phyloP scores from a whole-genome alignment of 2,329 filamentous ascomycete genomes.

The Bisporella sp. region DNA sequence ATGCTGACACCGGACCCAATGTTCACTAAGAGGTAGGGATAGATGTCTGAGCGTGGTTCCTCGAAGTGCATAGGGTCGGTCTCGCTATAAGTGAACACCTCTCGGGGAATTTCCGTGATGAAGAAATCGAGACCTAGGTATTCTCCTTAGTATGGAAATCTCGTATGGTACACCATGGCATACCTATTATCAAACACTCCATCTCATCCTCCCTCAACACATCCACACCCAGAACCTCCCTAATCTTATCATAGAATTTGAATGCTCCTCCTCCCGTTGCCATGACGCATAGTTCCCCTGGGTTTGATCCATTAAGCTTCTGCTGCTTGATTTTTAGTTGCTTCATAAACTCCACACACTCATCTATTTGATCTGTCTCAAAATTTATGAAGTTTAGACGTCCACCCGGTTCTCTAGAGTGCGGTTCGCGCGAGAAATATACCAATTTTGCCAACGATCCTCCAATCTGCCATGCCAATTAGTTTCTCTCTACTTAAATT shows the following conservation, averaged over 20 bases:
- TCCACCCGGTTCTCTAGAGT: slow-evolving; percentile 73
- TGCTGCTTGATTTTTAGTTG: slow-evolving; percentile 78
- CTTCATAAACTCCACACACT: slow-evolving; percentile 88
- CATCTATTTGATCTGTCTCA: slow-evolving; percentile 89
- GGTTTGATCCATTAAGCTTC: slow-evolving; percentile 63
- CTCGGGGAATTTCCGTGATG: slow-evolving; percentile 92
- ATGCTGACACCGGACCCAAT: slow-evolving; percentile 96
- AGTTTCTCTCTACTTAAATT: slow-evolving; percentile 5
- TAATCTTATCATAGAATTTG: slow-evolving; percentile 93
- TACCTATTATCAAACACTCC: slow-evolving; percentile 94
- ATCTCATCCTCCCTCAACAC: slow-evolving; percentile 94
- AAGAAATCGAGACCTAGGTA: slow-evolving; percentile 85
- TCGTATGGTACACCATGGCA: slow-evolving; percentile 12
- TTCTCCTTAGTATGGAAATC: neutral
- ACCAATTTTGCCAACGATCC: slow-evolving; percentile 94
- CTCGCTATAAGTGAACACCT: slow-evolving; percentile 96
- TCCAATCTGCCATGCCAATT: slow-evolving; percentile 60
- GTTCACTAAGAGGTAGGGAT: slow-evolving; percentile 96
- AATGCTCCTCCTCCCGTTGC: slow-evolving; percentile 93
- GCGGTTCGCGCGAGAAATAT: slow-evolving; percentile 87
- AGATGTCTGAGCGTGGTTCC: slow-evolving; percentile 70
- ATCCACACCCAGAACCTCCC: slow-evolving; percentile 75
- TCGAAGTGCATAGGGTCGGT: slow-evolving; percentile 85
- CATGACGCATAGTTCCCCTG: slow-evolving; percentile 79
- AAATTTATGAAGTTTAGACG: slow-evolving; percentile 93